Evolutionary conservation across 768 basidiomycete genomes (phyloP).

Genomic region (Antrodiella citrinella): DNA sequence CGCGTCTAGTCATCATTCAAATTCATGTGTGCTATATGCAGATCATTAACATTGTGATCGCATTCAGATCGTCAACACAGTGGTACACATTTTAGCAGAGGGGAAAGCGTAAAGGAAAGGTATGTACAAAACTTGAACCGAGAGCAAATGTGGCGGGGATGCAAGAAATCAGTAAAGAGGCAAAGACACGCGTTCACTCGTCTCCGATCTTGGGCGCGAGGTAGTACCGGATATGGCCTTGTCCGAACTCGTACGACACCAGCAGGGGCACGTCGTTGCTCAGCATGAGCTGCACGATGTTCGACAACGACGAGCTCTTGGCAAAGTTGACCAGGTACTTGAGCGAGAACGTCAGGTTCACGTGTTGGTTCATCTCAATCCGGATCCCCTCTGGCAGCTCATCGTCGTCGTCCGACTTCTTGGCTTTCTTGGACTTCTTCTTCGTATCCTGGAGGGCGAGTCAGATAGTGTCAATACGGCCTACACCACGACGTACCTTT

Average conservation of each 20-base stretch:
- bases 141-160: too few species aligned
- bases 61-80: too few species aligned
- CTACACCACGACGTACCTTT: conserved; percentile 32
- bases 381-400: conserved; percentile 46
- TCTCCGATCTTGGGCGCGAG: conserved; percentile 94
- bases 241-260: conserved; percentile 82
- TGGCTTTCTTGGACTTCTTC: conserved; percentile 45
- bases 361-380: conserved; percentile 86
- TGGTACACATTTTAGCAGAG: too few species aligned
- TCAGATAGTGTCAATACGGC: too few species aligned
- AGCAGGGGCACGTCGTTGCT: conserved; percentile 88
- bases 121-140: too few species aligned
- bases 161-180: too few species aligned
- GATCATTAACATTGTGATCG: too few species aligned
- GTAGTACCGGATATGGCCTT: conserved; percentile 89
- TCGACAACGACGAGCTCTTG: conserved; percentile 72
- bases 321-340: conserved; percentile 98
- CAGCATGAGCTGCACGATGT: conserved; percentile 77
- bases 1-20: too few species aligned
- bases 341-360: conserved; percentile 88
- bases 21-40: too few species aligned
- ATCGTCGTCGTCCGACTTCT: conserved; percentile 40
- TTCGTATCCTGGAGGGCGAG: conserved; percentile 15
- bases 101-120: too few species aligned
- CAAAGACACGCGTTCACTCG: conserved; percentile 35